phyloP scores from a whole-genome alignment of 495 filamentous ascomycete species.

The Cenococcum geophilum region DNA sequence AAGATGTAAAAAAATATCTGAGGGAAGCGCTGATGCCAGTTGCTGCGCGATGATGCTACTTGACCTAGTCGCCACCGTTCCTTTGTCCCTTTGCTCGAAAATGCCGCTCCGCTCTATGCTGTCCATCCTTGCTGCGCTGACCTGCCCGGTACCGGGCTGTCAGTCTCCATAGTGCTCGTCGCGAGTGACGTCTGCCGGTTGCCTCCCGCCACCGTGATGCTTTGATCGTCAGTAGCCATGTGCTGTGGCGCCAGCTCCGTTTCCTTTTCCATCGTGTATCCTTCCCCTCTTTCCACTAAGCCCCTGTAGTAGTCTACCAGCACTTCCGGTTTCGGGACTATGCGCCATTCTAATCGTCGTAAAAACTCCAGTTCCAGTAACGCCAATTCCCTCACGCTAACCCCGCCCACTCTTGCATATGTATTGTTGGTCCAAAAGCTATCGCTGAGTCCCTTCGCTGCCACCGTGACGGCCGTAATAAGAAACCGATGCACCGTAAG shows the following conservation, averaged over 20 bases:
- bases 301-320: constrained; percentile 88
- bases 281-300: constrained; percentile 64
- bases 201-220: neutral
- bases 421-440: constrained; percentile 97
- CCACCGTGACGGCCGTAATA: constrained; percentile 91
- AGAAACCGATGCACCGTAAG: constrained; percentile 95
- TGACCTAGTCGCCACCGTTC: neutral
- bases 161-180: neutral
- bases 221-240: neutral
- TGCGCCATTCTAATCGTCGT: constrained; percentile 86
- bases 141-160: neutral
- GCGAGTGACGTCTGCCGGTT: neutral
- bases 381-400: constrained; percentile 80
- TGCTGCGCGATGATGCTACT: neutral
- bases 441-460: constrained; percentile 91
- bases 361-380: constrained; percentile 93
- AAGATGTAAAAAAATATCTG: neutral
- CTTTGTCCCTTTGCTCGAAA: neutral
- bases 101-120: neutral
- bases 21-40: neutral
- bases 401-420: constrained; percentile 88
- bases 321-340: constrained; percentile 90
- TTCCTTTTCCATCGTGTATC: constrained; percentile 47
- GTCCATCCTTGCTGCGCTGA: neutral
- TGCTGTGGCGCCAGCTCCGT: constrained; percentile 7